Base-by-base conservation (phyloP, 2,329 filamentous ascomycete species). In the Phialemoniopsis sp. region DNA sequence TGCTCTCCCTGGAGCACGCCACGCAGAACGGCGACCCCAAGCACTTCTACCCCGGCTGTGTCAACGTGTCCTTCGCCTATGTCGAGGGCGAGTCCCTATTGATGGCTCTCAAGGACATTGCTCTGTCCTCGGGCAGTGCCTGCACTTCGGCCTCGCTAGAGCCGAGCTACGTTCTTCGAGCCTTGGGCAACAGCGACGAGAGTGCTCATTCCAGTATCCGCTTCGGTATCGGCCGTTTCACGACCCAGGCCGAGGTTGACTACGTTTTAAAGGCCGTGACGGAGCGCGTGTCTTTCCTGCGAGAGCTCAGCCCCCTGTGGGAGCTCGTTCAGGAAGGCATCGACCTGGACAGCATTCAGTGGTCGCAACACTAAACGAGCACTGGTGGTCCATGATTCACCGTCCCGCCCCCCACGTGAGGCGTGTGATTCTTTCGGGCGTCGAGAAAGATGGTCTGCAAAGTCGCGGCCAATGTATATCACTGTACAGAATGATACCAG, bases 91-190 rank as follows among this genome's bases (percentile, higher is more conserved):
- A 98, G 66, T 97, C 93, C 3, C 82, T 98, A 2, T 76, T 98
- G 47, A 98, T 98, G 93, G 93, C 93, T 0, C 70, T 98, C 34
- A 98, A 98, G 67, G 93, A 98, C 52, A 96, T 98, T 63, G 93
- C 93, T 0, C 72, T 98, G 29, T 97, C 91, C 7, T 98, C 93
- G 0, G 93, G 93, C 41, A 96, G 89, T 56, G 93, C 93, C 6
- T 98, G 93, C 67, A 98, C 93, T 3, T 97, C 91, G 5, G 93
- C 93, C 1, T 98, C 93, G 1, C 72, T 98, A 28, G 93, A 98
- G 63, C 93, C 93, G 13, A 95, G 88, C 61, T 98, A 98, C 62
- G 93, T 98, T 34, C 77, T 98, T 21, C 83, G 93, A 41, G 93
- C 93, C 5, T 76, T 98, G 14, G 93, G 93, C 43, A 97, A 87